Evolutionary conservation across 2,329 filamentous ascomycete genomes (phyloP).

Genomic region (Pseudogymnoascus sp.): DNA sequence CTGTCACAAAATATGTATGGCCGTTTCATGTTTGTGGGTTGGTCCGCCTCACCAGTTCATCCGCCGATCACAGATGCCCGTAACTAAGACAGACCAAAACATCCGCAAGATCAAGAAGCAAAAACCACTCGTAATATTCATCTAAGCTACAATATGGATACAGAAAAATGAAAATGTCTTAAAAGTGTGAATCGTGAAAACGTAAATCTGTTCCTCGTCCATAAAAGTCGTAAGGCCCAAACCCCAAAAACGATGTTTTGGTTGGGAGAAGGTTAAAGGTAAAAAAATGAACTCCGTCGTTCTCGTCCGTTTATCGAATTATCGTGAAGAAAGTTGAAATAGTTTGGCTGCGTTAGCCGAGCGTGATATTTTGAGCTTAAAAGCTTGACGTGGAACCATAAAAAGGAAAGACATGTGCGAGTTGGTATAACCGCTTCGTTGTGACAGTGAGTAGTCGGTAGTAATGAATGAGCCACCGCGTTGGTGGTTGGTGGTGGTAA

Average conservation of each 20-base stretch:
- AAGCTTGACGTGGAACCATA: not conserved
- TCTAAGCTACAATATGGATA: constrained; percentile 3
- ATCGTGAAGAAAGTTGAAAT: not conserved
- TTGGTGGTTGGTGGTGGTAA: not conserved
- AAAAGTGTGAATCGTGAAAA: constrained; percentile 2
- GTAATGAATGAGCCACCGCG: not conserved
- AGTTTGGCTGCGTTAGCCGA: not conserved
- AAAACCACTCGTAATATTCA: constrained; percentile 4
- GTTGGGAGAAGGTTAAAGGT: constrained; percentile 3
- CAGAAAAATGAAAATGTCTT: constrained; percentile 6
- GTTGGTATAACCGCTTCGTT: not conserved
- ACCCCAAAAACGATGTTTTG: not conserved
- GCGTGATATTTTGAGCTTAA: constrained; percentile 5
- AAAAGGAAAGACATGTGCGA: not conserved
- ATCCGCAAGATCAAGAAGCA: not conserved
- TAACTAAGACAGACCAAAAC: not conserved
- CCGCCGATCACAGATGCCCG: not conserved
- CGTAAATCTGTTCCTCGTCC: constrained; percentile 5
- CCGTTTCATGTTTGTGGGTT: not conserved
- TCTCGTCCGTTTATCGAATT: constrained; percentile 5
- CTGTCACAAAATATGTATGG: not conserved
- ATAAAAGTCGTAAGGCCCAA: constrained; percentile 4
- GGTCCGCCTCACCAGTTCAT: not conserved
- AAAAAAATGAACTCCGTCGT: constrained; percentile 1
- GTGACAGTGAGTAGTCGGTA: not conserved